Conservation (phyloP, 83 land plant genomes). For the Larix sibirica region DNA sequence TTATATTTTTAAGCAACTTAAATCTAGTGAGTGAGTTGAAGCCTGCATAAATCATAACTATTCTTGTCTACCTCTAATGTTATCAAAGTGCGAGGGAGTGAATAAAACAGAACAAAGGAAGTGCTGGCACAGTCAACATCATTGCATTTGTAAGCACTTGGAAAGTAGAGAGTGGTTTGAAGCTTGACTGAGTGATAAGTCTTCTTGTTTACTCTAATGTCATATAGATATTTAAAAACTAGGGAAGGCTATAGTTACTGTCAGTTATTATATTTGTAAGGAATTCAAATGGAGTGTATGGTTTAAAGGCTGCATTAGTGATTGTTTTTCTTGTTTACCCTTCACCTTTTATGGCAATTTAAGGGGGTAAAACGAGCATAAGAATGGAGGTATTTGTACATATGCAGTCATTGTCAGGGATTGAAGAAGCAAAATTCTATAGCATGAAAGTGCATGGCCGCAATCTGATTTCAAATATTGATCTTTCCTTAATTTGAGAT, state of each 20-base stretch:
- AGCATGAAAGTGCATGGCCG: not conserved
- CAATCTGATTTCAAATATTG: not conserved
- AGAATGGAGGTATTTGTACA: not conserved
- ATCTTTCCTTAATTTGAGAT: no score
- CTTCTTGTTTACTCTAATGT: not conserved
- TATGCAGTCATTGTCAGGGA: not conserved
- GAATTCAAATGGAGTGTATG: not conserved
- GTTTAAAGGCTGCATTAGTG: not conserved
- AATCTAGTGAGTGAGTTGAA: not conserved
- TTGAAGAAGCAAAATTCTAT: not conserved
- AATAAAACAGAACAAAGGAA: conserved; percentile 2
- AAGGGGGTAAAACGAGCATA: not conserved
- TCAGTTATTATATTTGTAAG: not conserved
- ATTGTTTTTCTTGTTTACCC: not conserved
- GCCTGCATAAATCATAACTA: not conserved
- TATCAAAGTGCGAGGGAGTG: not conserved
- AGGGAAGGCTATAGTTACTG: not conserved
- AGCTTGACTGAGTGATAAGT: not conserved
- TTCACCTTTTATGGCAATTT: not conserved
- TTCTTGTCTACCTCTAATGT: not conserved
- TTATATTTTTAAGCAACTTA: not conserved
- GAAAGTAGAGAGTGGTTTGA: conserved; percentile 7
- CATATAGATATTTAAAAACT: not conserved
- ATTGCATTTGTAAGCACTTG: not conserved
- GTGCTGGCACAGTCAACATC: not conserved